A percentile compares a stretch with the other conserved stretches of the same genome.
Conservation (phyloP, 2,329 filamentous ascomycete genomes). For the Sporothrix brunneoviolacea region DNA sequence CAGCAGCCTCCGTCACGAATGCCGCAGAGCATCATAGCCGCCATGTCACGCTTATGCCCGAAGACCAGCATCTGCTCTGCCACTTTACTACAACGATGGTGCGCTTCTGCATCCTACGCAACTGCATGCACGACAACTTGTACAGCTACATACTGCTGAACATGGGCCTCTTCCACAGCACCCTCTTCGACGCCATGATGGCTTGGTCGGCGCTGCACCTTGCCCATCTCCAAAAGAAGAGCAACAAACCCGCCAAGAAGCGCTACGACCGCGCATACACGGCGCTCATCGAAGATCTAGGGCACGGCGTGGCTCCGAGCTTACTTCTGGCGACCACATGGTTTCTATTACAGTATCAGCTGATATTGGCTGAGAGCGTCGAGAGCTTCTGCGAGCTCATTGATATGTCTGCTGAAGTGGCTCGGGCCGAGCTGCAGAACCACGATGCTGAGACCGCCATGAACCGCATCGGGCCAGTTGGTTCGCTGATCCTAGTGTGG, state of each 20-base stretch:
- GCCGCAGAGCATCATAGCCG: not conserved
- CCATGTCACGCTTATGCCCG: conserved; percentile 4
- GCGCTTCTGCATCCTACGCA: conserved; percentile 13
- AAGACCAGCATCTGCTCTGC: not conserved
- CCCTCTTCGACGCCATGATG: conserved; percentile 13
- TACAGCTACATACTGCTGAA: conserved; percentile 14
- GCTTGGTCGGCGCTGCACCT: conserved; percentile 14
- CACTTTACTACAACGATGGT: conserved; percentile 14
- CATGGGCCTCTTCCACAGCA: conserved; percentile 12
- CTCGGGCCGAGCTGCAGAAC: not conserved
- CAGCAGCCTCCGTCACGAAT: not conserved
- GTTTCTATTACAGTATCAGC: conserved; percentile 12
- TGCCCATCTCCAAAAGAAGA: not conserved
- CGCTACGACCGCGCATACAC: conserved; percentile 6
- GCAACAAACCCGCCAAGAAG: not conserved
- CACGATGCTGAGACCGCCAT: not conserved
- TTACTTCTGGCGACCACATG: conserved; percentile 5
- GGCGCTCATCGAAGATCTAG: conserved; percentile 8
- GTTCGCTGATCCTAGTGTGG: conserved; percentile 11
- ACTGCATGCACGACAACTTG: conserved; percentile 11
- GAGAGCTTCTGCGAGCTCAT: conserved; percentile 10
- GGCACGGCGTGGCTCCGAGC: not conserved
- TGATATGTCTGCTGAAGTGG: conserved; percentile 7
- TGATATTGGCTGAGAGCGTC: conserved; percentile 7
- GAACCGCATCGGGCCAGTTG: conserved; percentile 9